Percentiles rank a stretch among this genome's conserved stretches.
phyloP scores from a whole-genome alignment of 2,329 filamentous ascomycete species.

The Neonectria sp. region DNA sequence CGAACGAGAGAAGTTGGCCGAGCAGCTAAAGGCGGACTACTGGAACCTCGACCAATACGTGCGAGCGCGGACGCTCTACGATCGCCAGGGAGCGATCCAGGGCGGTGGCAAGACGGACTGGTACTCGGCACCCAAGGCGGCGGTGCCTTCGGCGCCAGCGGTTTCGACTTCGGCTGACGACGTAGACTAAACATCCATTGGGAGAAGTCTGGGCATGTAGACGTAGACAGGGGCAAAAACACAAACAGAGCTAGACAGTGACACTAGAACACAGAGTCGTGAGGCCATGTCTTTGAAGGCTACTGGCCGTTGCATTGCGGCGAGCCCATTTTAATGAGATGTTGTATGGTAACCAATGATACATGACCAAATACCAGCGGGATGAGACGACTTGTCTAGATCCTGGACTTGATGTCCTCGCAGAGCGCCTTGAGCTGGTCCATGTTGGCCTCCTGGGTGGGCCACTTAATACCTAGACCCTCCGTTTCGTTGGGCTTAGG shows the following conservation, averaged over 20 bases:
- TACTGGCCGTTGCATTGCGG: slow-evolving; percentile 11
- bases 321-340: slow-evolving; percentile 8
- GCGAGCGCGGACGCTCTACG: slow-evolving; percentile 86
- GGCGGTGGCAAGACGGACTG: slow-evolving; percentile 79
- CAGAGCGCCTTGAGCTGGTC: slow-evolving; percentile 83
- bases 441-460: slow-evolving; percentile 82
- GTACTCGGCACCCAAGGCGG: slow-evolving; percentile 64
- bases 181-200: slow-evolving; percentile 56
- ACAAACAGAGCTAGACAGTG: slow-evolving; percentile 30
- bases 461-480: slow-evolving; percentile 87
- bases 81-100: slow-evolving; percentile 82
- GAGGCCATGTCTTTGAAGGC: slow-evolving; percentile 26
- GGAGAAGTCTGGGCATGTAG: slow-evolving; percentile 20
- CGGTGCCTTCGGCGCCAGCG: slow-evolving; percentile 32
- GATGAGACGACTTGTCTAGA: slow-evolving; percentile 65
- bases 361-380: slow-evolving; percentile 14
- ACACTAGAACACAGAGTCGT: slow-evolving; percentile 35
- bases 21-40: slow-evolving; percentile 80
- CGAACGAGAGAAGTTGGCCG: slow-evolving; percentile 74
- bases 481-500: slow-evolving; percentile 91
- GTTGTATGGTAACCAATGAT: slow-evolving; percentile 8
- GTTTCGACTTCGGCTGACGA: slow-evolving; percentile 60
- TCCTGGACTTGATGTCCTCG: slow-evolving; percentile 91
- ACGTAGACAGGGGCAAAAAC: slow-evolving; percentile 16
- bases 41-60: slow-evolving; percentile 93